A percentile compares a stretch with the other conserved stretches of the same genome.
Conservation (phyloP, 2,329 filamentous ascomycete species). For the Ophiostoma triangulosporum region DNA sequence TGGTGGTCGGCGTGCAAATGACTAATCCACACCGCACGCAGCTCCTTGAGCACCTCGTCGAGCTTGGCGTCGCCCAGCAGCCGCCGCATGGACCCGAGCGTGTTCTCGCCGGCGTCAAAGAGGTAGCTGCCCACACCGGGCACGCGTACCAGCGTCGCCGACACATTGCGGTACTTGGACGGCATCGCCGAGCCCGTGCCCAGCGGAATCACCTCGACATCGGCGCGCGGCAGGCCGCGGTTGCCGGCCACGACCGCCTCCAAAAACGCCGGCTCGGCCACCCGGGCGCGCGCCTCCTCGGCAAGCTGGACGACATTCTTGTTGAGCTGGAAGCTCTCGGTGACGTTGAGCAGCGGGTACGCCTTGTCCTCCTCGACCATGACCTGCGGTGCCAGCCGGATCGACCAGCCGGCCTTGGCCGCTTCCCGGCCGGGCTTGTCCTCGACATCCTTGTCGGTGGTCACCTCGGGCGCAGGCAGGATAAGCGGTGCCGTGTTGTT, state of each 20-base stretch:
- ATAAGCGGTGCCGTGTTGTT: conserved; percentile 31
- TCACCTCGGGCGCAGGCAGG: not conserved
- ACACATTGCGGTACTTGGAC: conserved; percentile 92
- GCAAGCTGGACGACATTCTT: conserved; percentile 39
- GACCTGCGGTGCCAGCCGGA: conserved; percentile 34
- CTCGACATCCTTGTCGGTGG: not conserved
- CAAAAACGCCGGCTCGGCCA: conserved; percentile 32
- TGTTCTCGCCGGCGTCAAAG: conserved; percentile 86
- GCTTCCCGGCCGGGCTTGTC: conserved; percentile 20
- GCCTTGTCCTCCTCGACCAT: conserved; percentile 32
- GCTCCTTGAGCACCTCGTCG: conserved; percentile 56
- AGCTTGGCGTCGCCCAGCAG: conserved; percentile 54
- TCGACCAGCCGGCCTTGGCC: conserved; percentile 30
- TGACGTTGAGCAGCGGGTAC: conserved; percentile 35
- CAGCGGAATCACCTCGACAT: conserved; percentile 73
- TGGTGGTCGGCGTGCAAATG: conserved; percentile 96
- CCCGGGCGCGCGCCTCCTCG: conserved; percentile 27
- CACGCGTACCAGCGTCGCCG: conserved; percentile 69
- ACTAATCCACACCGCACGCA: conserved; percentile 82
- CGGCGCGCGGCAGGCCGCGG: conserved; percentile 24
- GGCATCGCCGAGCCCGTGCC: conserved; percentile 85
- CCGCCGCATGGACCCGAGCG: conserved; percentile 72
- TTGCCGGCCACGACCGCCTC: conserved; percentile 42
- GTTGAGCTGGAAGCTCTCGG: conserved; percentile 27
- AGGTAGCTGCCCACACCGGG: conserved; percentile 80